Evolutionary conservation across 768 basidiomycete genomes (phyloP).

Genomic region (Lactarius trivialis): DNA sequence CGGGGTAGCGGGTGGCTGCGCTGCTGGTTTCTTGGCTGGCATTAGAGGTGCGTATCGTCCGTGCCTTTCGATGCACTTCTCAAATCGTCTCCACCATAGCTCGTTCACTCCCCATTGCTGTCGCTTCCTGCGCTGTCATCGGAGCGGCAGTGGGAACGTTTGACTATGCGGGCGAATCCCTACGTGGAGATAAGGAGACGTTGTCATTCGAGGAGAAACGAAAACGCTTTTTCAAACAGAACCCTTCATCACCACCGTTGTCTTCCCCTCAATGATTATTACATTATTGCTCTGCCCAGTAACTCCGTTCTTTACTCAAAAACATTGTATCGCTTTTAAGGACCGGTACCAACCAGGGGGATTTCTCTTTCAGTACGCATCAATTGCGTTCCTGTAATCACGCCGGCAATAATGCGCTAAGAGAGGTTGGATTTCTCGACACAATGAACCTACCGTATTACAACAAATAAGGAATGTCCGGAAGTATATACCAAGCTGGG

Average conservation of each 20-base stretch:
- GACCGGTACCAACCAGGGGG: background rate
- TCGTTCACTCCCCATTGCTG: slow-evolving; percentile 75
- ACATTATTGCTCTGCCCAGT: background rate
- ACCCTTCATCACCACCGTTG: slow-evolving; percentile 40
- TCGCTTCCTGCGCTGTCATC: slow-evolving; percentile 71
- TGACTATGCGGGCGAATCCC: slow-evolving; percentile 63
- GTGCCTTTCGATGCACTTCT: background rate
- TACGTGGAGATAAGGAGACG: slow-evolving; percentile 40
- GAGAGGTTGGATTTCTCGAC: background rate
- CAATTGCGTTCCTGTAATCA: background rate
- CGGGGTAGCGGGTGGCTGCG: slow-evolving; percentile 82
- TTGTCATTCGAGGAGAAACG: slow-evolving; percentile 60
- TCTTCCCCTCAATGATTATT: slow-evolving; percentile 25
- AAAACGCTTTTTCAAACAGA: slow-evolving; percentile 78
- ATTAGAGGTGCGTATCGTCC: slow-evolving; percentile 55
- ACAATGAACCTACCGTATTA: background rate
- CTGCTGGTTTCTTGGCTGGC: slow-evolving; percentile 88
- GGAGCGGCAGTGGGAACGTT: slow-evolving; percentile 77
- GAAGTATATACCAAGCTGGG: background rate
- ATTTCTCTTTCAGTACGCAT: background rate
- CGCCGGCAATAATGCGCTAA: background rate
- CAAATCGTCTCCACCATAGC: slow-evolving; percentile 38
- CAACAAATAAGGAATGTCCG: background rate
- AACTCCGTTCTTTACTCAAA: background rate
- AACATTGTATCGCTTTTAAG: background rate